Percentiles rank a stretch among this genome's conserved stretches.
phyloP scores from a whole-genome alignment of 2,329 filamentous ascomycete genomes.

The Neofusicoccum laricinum region DNA sequence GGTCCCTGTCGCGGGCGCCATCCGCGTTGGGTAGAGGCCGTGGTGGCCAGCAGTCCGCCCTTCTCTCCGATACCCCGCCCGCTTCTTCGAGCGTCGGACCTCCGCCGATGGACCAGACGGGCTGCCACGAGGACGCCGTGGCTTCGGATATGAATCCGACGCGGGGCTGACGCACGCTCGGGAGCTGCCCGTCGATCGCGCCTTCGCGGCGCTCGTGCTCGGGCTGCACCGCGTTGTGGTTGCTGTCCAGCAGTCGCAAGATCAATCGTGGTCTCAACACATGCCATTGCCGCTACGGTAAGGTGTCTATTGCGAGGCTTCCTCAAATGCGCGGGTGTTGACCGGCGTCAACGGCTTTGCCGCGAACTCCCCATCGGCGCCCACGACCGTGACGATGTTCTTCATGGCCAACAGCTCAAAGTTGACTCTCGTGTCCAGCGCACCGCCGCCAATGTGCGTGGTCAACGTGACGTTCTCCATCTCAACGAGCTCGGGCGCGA shows the following conservation, averaged over 20 bases:
- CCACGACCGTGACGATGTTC: constrained; percentile 51
- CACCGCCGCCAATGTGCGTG: constrained; percentile 60
- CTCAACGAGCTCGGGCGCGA: constrained; percentile 27
- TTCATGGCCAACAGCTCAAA: constrained; percentile 61
- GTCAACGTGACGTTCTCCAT: constrained; percentile 42
- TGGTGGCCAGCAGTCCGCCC: not conserved
- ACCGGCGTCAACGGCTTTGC: constrained; percentile 53
- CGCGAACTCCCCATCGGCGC: constrained; percentile 36
- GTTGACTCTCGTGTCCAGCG: constrained; percentile 56
- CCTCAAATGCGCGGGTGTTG: constrained; percentile 45
- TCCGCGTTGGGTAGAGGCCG: not conserved
- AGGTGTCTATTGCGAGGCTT: constrained; percentile 23
- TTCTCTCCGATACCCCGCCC: not conserved
- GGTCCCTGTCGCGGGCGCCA: not conserved
- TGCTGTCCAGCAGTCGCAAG: too few relatives aligned
- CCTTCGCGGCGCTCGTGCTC: too few relatives aligned
- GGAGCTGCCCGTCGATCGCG: not conserved
- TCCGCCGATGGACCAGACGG: not conserved
- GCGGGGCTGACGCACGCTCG: not conserved
- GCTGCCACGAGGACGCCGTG: too few relatives aligned
- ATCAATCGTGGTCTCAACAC: too few relatives aligned
- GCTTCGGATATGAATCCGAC: constrained; percentile 3
- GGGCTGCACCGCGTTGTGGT: too few relatives aligned
- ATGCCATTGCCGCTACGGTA: too few relatives aligned
- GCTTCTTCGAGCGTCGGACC: not conserved